These are phyloP conservation scores for Ceratonia siliqua DNA, from an alignment of 306 rosid species.

Conservation along the genomic window DNA sequence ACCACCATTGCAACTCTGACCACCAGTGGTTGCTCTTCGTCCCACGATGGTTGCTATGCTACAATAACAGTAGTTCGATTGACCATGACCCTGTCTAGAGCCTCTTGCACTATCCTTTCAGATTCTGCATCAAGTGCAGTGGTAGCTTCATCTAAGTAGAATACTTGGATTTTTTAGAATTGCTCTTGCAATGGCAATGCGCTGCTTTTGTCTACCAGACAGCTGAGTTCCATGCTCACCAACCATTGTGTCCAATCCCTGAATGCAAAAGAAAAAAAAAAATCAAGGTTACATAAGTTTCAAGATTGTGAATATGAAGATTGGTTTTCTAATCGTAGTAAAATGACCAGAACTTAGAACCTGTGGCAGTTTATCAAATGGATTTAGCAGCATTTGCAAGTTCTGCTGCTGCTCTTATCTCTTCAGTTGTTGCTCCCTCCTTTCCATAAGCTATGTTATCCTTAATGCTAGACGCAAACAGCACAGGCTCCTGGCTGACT, in stretches of 20 bases:
- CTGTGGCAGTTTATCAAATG: slow-evolving; percentile 82
- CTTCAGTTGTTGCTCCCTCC: slow-evolving; percentile 77
- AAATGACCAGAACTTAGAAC: slow-evolving; percentile 39
- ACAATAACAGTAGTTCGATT: slow-evolving; percentile 85
- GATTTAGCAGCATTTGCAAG: slow-evolving; percentile 91
- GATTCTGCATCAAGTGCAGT: slow-evolving; percentile 95
- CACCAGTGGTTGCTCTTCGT: no score
- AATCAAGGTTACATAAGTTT: slow-evolving; percentile 14
- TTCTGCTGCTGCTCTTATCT: slow-evolving; percentile 71
- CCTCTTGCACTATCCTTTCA: slow-evolving; percentile 91
- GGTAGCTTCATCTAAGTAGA: slow-evolving; percentile 90
- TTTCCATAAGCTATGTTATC: slow-evolving; percentile 91
- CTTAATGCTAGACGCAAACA: slow-evolving; percentile 80
- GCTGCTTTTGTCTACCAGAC: slow-evolving; percentile 92
- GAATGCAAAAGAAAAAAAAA: not conserved
- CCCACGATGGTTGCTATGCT: no score
- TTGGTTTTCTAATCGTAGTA: not conserved
- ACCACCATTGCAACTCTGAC: no score
- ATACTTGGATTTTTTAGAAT: slow-evolving; percentile 81
- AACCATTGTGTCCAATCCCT: slow-evolving; percentile 87
- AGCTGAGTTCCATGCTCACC: slow-evolving; percentile 93
- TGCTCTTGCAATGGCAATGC: slow-evolving; percentile 92
- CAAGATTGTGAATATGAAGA: not conserved
- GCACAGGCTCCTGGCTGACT: slow-evolving; percentile 92
- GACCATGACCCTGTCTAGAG: slow-evolving; percentile 81